Conservation (phyloP, 495 filamentous ascomycete genomes). For the Talaromyces borbonicus region DNA sequence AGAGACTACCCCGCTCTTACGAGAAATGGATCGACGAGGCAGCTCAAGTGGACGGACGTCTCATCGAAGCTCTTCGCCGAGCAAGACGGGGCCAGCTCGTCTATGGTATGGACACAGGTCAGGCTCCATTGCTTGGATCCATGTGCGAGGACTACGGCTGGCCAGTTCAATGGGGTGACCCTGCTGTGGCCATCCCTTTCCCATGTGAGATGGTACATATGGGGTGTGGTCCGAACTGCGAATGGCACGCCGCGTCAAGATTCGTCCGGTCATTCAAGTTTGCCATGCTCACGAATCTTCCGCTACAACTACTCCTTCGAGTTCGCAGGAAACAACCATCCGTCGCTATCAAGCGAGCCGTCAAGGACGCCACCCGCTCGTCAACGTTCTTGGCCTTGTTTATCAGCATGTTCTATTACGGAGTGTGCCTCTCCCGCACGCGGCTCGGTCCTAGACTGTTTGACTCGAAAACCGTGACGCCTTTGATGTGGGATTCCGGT, state of each 20-base stretch:
- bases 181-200: constrained; percentile 59
- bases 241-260: constrained; percentile 62
- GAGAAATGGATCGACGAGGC: constrained; percentile 77
- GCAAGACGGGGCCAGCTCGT: constrained; percentile 52
- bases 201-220: constrained; percentile 87
- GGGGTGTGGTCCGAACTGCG: constrained; percentile 66
- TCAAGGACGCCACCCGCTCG: constrained; percentile 56
- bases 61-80: constrained; percentile 64
- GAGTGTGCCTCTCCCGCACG: constrained; percentile 73
- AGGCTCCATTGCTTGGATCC: constrained; percentile 55
- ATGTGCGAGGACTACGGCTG: constrained; percentile 69
- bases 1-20: constrained; percentile 62
- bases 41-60: constrained; percentile 67
- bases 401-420: constrained; percentile 78
- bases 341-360: constrained; percentile 31
- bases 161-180: constrained; percentile 69
- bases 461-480: constrained; percentile 39
- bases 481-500: constrained; percentile 55
- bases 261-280: constrained; percentile 64
- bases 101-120: constrained; percentile 72
- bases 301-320: constrained; percentile 60
- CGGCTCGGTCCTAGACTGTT: constrained; percentile 67
- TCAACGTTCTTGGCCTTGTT: constrained; percentile 78
- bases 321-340: constrained; percentile 42
- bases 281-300: constrained; percentile 71